Evolutionary conservation across 75 land plant genomes (phyloP).

Genomic region (Cupressus sempervirens): DNA sequence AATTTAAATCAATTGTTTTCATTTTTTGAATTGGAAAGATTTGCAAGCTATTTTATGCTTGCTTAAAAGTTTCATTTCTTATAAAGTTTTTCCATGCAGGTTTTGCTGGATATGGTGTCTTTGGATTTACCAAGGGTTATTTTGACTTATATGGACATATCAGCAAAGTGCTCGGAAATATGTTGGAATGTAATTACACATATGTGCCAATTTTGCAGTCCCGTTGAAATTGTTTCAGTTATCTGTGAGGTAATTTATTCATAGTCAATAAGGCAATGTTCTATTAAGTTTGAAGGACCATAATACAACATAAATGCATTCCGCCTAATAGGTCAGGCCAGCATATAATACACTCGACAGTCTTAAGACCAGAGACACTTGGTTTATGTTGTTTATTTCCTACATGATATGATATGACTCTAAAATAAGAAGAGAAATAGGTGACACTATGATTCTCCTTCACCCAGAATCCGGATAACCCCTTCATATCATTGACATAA

Average conservation of each 20-base stretch:
- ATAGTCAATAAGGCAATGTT: neutral
- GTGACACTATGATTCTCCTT: no score
- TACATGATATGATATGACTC: no score
- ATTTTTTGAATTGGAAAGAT: neutral
- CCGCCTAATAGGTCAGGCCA: neutral
- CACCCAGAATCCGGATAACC: no score
- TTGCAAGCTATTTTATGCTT: neutral
- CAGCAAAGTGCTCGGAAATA: neutral
- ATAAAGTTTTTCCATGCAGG: neutral
- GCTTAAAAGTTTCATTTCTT: neutral
- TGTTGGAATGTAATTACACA: slow-evolving; percentile 7
- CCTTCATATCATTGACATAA: no score
- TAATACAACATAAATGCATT: no score
- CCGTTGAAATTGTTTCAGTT: neutral
- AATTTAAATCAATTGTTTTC: neutral
- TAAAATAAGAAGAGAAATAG: no score
- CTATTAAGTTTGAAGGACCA: neutral
- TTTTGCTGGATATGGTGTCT: slow-evolving; percentile 1
- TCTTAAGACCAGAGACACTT: neutral
- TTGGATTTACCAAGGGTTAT: slow-evolving; percentile 5
- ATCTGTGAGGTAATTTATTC: neutral
- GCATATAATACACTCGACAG: neutral
- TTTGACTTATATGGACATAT: neutral
- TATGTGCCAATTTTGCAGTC: slow-evolving; percentile 1
- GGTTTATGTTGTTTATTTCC: neutral